Base-by-base conservation (phyloP, 2,329 filamentous ascomycete species). In the Trichoderma sp. region DNA sequence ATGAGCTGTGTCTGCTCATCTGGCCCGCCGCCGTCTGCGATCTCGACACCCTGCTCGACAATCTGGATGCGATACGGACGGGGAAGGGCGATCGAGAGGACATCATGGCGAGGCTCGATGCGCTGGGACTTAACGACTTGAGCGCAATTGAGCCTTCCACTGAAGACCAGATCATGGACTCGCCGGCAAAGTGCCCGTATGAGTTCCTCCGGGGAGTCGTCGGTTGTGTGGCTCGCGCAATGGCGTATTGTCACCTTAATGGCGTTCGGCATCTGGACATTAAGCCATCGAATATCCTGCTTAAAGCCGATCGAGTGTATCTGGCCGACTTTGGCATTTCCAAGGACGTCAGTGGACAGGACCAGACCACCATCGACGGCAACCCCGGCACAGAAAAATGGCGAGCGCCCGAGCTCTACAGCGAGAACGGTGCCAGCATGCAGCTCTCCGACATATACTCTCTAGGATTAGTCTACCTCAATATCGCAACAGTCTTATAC, bases 301-400 rank as follows among this genome's bases (percentile, higher is more conserved):
- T 85, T 8, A 81, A 79, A 68, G 78, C 82, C 1, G 80, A 80
- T 6, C 77, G 81, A 10, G 83, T 85, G 10, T 84, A 84, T 69
- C 76, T 85, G 16, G 81, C 83, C 27, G 83, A 85, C 72, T 85
- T 85, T 75, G 83, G 83, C 43, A 84, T 85, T 29, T 82, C 84
- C 14, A 77, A 79, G 63, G 83, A 85, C 60, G 82, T 85, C 16
- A 80, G 79, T 60, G 80, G 80, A 53, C 78, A 79, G 29, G 82
- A 84, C 11, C 78, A 82, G 60, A 84, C 82, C 7, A 83, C 80
- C 66, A 85, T 82, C 0, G 78, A 80, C 35, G 81, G 80, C 0
- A 68, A 76, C 11, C 79, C 80, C 4, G 82, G 81, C 1, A 83
- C 83, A 0, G 78, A 78, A 21, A 82, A 79, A 59, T 85, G 83